Evolutionary conservation across 169 alveolate genomes (phyloP).

Genomic region (Plasmodium ovale): DNA sequence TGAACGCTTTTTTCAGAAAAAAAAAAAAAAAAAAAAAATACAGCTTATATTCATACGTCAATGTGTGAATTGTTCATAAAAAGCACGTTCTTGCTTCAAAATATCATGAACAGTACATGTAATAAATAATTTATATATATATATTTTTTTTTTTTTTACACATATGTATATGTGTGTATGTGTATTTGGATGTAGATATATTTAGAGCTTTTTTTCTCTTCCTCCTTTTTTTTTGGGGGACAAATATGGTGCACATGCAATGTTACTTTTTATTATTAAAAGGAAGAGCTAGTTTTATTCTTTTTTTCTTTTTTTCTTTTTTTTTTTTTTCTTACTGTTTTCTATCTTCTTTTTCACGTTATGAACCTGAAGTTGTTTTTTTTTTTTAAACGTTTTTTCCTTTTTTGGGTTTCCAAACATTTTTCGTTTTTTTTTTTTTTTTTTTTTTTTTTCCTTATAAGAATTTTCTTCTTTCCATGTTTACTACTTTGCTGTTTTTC

Average conservation of each 20-base stretch:
- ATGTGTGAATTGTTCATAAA: slow-evolving; percentile 5
- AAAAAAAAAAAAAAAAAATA: slow-evolving; percentile 18
- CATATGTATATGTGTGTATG: not conserved
- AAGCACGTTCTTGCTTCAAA: not conserved
- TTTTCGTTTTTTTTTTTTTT: too few relatives aligned
- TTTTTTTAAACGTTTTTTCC: not conserved
- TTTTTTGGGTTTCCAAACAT: not conserved
- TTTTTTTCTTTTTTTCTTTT: slow-evolving; percentile 17
- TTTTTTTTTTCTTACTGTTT: not conserved
- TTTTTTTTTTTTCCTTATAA: too few relatives aligned
- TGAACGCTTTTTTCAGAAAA: too few relatives aligned
- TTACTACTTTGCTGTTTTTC: too few relatives aligned
- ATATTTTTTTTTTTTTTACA: slow-evolving; percentile 3
- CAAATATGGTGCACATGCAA: slow-evolving; percentile 27
- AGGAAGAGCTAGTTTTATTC: slow-evolving; percentile 20
- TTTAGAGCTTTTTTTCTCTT: slow-evolving; percentile 22
- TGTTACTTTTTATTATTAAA: slow-evolving; percentile 5
- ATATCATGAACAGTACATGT: slow-evolving; percentile 30
- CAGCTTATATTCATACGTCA: not conserved
- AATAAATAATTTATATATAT: not conserved
- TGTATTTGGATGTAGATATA: not conserved
- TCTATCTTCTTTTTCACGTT: not conserved
- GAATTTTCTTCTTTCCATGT: too few relatives aligned
- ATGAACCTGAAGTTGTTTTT: not conserved
- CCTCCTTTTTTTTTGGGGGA: slow-evolving; percentile 18